Conservation (phyloP, 768 basidiomycete genomes). For the Russula sp. region DNA sequence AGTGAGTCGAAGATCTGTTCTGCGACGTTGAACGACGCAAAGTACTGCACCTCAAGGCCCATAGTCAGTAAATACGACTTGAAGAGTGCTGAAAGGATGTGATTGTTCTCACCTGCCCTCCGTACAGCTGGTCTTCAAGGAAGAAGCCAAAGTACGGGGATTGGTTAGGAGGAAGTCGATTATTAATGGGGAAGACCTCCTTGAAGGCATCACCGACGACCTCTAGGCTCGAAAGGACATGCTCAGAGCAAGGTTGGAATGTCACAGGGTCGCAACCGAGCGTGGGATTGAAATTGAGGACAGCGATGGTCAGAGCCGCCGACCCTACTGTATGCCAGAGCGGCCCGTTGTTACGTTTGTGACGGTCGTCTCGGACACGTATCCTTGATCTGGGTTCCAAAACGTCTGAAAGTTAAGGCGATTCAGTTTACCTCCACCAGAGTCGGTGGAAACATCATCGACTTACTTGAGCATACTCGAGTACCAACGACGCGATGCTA, state of each 20-base stretch:
- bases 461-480: constrained; percentile 11
- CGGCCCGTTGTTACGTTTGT: constrained; percentile 21
- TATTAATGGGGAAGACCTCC: constrained; percentile 26
- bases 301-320: constrained; percentile 28
- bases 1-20: constrained; percentile 28
- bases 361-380: constrained; percentile 13
- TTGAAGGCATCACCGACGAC: constrained; percentile 26
- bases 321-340: constrained; percentile 25
- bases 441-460: neutral
- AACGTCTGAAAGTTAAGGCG: constrained; percentile 1
- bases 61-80: neutral
- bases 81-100: neutral
- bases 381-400: constrained; percentile 15
- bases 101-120: constrained; percentile 14
- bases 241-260: constrained; percentile 29
- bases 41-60: constrained; percentile 24
- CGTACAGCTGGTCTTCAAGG: constrained; percentile 5
- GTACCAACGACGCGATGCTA: neutral
- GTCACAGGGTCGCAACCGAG: constrained; percentile 16
- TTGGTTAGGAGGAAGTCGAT: neutral
- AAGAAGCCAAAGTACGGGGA: constrained; percentile 7
- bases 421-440: neutral
- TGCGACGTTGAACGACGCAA: constrained; percentile 26
- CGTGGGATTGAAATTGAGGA: constrained; percentile 28
- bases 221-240: constrained; percentile 24